phyloP scores from a whole-genome alignment of 75 land plant genomes.

The Gnetum montanum region DNA sequence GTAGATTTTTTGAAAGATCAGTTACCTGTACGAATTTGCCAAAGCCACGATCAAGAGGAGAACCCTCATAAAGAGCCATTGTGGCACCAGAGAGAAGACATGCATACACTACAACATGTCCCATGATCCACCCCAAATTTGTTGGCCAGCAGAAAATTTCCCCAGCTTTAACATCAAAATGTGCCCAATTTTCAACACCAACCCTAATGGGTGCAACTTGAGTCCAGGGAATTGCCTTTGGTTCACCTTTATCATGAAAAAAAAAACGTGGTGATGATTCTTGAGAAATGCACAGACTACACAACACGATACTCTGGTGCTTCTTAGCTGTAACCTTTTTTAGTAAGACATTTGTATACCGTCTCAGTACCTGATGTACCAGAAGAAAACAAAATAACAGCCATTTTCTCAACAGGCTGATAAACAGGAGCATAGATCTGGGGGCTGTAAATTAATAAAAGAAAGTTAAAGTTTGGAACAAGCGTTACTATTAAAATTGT shows the following conservation, averaged over 20 bases:
- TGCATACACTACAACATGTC: conserved; percentile 52
- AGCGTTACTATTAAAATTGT: no score
- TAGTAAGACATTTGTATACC: no score
- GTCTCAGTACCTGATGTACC: conserved; percentile 95
- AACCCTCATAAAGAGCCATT: conserved; percentile 82
- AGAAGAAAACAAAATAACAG: conserved; percentile 84
- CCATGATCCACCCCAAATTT: conserved; percentile 96
- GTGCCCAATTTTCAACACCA: conserved; percentile 80
- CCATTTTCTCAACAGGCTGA: conserved; percentile 40
- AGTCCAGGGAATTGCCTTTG: conserved; percentile 98
- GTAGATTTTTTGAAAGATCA: no score
- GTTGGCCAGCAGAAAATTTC: conserved; percentile 84
- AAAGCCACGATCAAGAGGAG: conserved; percentile 77
- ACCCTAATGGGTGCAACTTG: conserved; percentile 64
- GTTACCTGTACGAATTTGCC: conserved; percentile 86
- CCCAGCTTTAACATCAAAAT: conserved; percentile 52
- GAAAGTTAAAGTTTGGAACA: background rate
- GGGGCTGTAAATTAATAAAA: conserved; percentile 34
- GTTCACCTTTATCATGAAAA: conserved; percentile 45
- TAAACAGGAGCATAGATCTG: conserved; percentile 44
- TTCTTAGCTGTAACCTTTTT: background rate
- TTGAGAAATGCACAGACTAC: background rate
- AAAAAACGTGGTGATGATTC: no score
- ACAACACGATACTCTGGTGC: background rate
- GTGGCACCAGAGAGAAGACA: conserved; percentile 64